A percentile compares a stretch with the other conserved stretches of the same genome.
phyloP scores from a whole-genome alignment of 176 grass and related monocot genomes.

The Ensete ventricosum region DNA sequence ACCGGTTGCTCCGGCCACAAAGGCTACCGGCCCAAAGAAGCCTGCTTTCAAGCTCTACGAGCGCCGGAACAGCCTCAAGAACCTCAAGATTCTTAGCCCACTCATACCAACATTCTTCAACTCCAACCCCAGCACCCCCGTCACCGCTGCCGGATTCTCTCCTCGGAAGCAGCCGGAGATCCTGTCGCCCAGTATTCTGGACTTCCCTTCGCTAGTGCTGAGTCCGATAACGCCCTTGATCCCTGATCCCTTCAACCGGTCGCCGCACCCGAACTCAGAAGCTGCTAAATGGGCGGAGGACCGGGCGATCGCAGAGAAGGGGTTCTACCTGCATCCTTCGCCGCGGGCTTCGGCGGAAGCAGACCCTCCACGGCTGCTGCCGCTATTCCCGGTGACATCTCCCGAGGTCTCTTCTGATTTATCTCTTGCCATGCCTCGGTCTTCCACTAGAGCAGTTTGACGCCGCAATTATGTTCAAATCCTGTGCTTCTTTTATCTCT shows the following conservation, averaged over 20 bases:
- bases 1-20: not conserved
- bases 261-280: slow-evolving; percentile 46
- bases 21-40: slow-evolving; percentile 44
- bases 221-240: slow-evolving; percentile 67
- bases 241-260: slow-evolving; percentile 14
- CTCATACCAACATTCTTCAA: slow-evolving; percentile 27
- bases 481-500: not conserved
- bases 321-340: slow-evolving; percentile 74
- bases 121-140: slow-evolving; percentile 6
- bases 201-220: slow-evolving; percentile 58
- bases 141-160: slow-evolving; percentile 25
- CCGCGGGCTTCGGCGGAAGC: slow-evolving; percentile 42
- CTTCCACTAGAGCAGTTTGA: not conserved
- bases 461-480: not conserved
- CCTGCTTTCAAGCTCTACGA: slow-evolving; percentile 74
- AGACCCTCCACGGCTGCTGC: slow-evolving; percentile 49
- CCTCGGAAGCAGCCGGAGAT: slow-evolving; percentile 34
- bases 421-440: not conserved
- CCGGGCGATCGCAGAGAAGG: slow-evolving; percentile 17
- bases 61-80: slow-evolving; percentile 53
- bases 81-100: slow-evolving; percentile 63
- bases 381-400: slow-evolving; percentile 67
- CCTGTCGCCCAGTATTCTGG: slow-evolving; percentile 59
- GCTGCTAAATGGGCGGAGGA: slow-evolving; percentile 63
- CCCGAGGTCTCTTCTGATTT: slow-evolving; percentile 21